Evolutionary conservation across 108 stramenopile species (phyloP).

Genomic region (Cyclotella baltica): DNA sequence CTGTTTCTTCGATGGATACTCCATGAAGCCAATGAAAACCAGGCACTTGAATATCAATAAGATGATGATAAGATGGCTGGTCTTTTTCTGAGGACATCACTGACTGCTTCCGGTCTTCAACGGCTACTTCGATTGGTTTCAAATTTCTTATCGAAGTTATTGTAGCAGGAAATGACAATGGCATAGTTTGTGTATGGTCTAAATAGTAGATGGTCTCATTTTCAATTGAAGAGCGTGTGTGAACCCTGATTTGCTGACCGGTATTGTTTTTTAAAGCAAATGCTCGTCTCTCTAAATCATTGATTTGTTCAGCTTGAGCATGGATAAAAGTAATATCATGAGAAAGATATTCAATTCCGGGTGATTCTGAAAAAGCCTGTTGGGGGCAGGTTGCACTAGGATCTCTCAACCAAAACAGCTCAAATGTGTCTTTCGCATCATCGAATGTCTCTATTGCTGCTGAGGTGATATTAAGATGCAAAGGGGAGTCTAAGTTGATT

Average conservation of each 20-base stretch:
- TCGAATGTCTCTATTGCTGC: conserved; percentile 85
- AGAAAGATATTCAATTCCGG: neutral
- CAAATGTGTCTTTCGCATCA: conserved; percentile 69
- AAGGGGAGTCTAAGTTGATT: conserved; percentile 70
- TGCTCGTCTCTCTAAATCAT: conserved; percentile 77
- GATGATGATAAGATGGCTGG: conserved; percentile 51
- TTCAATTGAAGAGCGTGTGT: conserved; percentile 64
- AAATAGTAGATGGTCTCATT: conserved; percentile 70
- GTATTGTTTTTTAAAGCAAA: conserved; percentile 91
- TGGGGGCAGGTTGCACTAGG: neutral
- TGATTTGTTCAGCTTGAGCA: conserved; percentile 60
- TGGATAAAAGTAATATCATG: conserved; percentile 57
- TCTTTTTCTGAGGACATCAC: conserved; percentile 1
- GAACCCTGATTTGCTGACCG: conserved; percentile 88
- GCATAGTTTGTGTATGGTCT: conserved; percentile 72
- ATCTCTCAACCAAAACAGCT: conserved; percentile 38
- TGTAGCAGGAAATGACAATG: conserved; percentile 86
- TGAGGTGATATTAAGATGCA: conserved; percentile 89
- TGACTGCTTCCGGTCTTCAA: conserved; percentile 36
- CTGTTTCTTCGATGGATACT: conserved; percentile 86
- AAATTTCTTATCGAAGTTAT: conserved; percentile 86
- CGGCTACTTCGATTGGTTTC: conserved; percentile 84
- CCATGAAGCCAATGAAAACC: conserved; percentile 90
- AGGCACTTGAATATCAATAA: conserved; percentile 88
- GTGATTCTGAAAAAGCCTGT: neutral